Percentiles rank a stretch among this genome's conserved stretches.
Evolutionary conservation across 2,329 filamentous ascomycete species (phyloP).

Genomic region (Xylaria hypoxylon): DNA sequence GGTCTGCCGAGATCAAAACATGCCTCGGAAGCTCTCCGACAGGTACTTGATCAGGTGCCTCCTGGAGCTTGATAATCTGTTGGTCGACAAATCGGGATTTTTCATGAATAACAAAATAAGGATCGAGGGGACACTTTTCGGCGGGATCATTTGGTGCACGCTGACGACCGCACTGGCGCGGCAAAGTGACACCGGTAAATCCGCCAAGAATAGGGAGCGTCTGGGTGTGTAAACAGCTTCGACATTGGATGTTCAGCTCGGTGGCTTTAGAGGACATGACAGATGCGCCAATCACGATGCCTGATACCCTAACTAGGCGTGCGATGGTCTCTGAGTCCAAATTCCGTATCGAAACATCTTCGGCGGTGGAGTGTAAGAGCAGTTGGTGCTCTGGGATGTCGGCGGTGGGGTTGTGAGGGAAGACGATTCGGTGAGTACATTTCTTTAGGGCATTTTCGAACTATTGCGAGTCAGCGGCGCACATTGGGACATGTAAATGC

Average conservation of each 20-base stretch:
- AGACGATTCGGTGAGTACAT: conserved; percentile 94
- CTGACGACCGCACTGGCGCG: conserved; percentile 77
- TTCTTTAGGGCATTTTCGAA: conserved; percentile 91
- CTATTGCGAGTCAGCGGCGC: conserved; percentile 58
- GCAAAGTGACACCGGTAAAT: conserved; percentile 87
- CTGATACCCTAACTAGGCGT: conserved; percentile 93
- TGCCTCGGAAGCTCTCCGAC: conserved; percentile 96
- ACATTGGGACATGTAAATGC: neutral
- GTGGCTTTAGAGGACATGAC: conserved; percentile 97
- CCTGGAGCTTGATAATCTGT: conserved; percentile 97
- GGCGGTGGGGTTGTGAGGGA: conserved; percentile 75
- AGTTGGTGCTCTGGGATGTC: conserved; percentile 91
- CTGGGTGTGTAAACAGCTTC: conserved; percentile 81
- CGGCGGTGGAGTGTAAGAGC: conserved; percentile 90
- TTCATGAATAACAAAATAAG: conserved; percentile 96
- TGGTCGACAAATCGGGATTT: conserved; percentile 96
- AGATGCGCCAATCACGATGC: conserved; percentile 96
- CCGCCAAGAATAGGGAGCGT: conserved; percentile 81
- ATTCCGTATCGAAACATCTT: conserved; percentile 92
- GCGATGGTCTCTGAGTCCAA: conserved; percentile 93
- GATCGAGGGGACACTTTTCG: conserved; percentile 88
- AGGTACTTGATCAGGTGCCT: conserved; percentile 96
- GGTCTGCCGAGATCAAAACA: conserved; percentile 94
- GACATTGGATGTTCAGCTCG: conserved; percentile 85
- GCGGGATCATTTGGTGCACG: conserved; percentile 73